phyloP scores from a whole-genome alignment of 1,284 basidiomycete species.

The Cronartium ribicola region DNA sequence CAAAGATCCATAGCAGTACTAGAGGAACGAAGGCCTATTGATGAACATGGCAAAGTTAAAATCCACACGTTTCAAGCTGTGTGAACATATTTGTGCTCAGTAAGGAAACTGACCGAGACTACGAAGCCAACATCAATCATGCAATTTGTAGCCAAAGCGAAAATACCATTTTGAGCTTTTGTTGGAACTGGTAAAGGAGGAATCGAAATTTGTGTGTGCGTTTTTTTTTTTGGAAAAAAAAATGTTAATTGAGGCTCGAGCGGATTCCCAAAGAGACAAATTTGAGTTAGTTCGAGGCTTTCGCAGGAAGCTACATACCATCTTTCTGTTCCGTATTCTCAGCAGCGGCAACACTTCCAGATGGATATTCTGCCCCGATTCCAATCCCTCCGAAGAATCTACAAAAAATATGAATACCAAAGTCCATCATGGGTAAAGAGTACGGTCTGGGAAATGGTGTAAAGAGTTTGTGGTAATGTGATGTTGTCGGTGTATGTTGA shows the following conservation, averaged over 20 bases:
- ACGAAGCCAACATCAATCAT: constrained; percentile 91
- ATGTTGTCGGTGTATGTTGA: background rate
- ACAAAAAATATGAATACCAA: background rate
- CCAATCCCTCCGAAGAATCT: constrained; percentile 51
- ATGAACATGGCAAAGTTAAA: background rate
- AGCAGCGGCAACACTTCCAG: constrained; percentile 82
- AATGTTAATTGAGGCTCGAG: constrained; percentile 52
- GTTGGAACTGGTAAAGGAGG: constrained; percentile 14
- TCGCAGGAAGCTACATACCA: constrained; percentile 17
- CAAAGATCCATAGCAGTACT: constrained; percentile 57
- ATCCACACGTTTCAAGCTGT: background rate
- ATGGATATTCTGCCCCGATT: constrained; percentile 83
- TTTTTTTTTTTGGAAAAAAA: constrained; percentile 76
- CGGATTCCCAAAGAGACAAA: constrained; percentile 58
- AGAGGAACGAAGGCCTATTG: constrained; percentile 34
- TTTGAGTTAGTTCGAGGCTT: constrained; percentile 42
- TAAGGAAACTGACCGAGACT: constrained; percentile 57
- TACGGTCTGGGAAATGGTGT: background rate
- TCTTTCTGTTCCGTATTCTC: constrained; percentile 74
- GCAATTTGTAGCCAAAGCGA: constrained; percentile 54
- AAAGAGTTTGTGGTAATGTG: constrained; percentile 50
- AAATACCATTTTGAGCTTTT: constrained; percentile 30
- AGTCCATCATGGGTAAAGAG: background rate
- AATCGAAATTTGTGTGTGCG: constrained; percentile 63
- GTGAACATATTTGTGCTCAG: background rate